Conservation (phyloP, 78 protist genomes). For the slime mould (Dictyostelium discoideum) region dicty_2.7 NC_007091.3:2821001-2821500, state of each 20-base stretch:
- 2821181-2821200: not conserved
- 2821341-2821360: not conserved
- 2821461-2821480: not conserved
- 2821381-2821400: not conserved
- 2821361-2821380: not conserved
- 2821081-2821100: not conserved
- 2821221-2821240: not conserved
- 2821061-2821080: not conserved
- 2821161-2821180: not conserved
- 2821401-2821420: not conserved
- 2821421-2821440: not conserved
- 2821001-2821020: too few relatives aligned
- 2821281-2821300: not conserved
- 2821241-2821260: not conserved
- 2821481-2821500: not conserved
- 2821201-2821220: not conserved
- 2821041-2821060: not conserved
- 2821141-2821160: not conserved
- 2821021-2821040: too few relatives aligned
- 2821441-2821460: not conserved
- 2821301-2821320: not conserved
- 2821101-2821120: not conserved
- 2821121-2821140: not conserved
- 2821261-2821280: not conserved
- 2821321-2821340: not conserved